A percentile compares a stretch with the other conserved stretches of the same genome.
Conservation (phyloP, 83 land plant genomes). For the Diphasiastrum complanatum region DNA sequence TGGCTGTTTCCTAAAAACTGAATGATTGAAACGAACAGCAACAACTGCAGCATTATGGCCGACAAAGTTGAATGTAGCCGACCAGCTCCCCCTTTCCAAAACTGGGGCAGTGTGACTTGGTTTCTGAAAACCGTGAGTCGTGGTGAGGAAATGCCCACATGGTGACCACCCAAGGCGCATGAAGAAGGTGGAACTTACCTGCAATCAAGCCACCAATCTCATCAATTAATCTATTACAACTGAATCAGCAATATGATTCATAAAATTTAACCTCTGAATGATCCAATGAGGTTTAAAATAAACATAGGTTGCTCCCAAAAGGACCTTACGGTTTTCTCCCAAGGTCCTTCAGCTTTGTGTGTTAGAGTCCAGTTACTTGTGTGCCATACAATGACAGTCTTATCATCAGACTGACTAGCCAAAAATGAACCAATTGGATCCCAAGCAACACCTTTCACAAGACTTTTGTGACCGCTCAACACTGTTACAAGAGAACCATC, state of each 20-base stretch:
- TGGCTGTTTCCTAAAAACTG: background rate
- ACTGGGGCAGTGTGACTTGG: constrained; percentile 19
- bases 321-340: constrained; percentile 14
- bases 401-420: constrained; percentile 14
- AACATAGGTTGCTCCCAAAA: too few species aligned
- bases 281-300: too few species aligned
- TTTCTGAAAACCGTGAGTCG: constrained; percentile 4
- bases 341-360: constrained; percentile 5
- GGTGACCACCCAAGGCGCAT: constrained; percentile 12
- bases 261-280: too few species aligned
- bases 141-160: constrained; percentile 4
- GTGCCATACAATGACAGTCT: constrained; percentile 14
- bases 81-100: constrained; percentile 8
- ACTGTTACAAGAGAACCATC: background rate
- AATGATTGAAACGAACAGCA: constrained; percentile 12
- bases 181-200: constrained; percentile 11
- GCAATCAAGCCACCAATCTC: too few species aligned
- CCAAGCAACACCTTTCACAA: constrained; percentile 16
- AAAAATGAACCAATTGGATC: constrained; percentile 16
- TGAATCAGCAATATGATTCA: too few species aligned
- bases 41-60: constrained; percentile 13
- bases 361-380: constrained; percentile 3
- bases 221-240: too few species aligned
- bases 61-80: constrained; percentile 5
- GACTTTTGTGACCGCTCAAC: constrained; percentile 6